A percentile compares a stretch with the other conserved stretches of the same genome.
Conservation (phyloP, 2,329 filamentous ascomycete species). For the Pseudogymnoascus sp. region DNA sequence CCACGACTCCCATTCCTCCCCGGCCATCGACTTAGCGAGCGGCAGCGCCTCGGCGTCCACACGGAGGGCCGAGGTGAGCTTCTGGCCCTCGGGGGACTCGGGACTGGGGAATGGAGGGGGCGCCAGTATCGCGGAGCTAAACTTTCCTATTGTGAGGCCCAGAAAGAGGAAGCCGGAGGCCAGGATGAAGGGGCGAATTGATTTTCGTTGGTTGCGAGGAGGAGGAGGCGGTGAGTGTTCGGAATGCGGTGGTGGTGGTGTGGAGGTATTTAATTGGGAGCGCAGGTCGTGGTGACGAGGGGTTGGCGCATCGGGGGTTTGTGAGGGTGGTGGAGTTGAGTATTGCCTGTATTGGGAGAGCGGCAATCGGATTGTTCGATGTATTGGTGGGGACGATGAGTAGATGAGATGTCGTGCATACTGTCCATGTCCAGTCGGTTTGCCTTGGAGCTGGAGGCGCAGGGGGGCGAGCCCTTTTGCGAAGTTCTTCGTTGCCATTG, state of each 20-base stretch:
- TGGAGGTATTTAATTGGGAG: constrained; percentile 21
- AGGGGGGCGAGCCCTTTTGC: not conserved
- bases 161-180: constrained; percentile 33
- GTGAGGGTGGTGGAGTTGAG: not conserved
- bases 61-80: constrained; percentile 35
- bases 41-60: constrained; percentile 38
- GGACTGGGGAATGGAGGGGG: constrained; percentile 36
- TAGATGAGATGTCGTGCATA: not conserved
- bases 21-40: constrained; percentile 37
- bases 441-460: not conserved
- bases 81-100: constrained; percentile 34
- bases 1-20: constrained; percentile 36
- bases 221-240: constrained; percentile 10
- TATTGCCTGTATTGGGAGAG: constrained; percentile 2
- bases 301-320: not conserved
- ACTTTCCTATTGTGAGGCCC: constrained; percentile 34
- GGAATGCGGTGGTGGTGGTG: constrained; percentile 5
- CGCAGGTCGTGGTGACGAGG: constrained; percentile 17
- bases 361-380: not conserved
- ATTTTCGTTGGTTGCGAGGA: constrained; percentile 19
- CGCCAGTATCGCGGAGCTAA: constrained; percentile 33
- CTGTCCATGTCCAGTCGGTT: not conserved
- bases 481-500: not conserved
- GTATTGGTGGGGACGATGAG: not conserved
- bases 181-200: constrained; percentile 26